Conservation (phyloP, 2,329 filamentous ascomycete genomes). For the Didymella sp. region DNA sequence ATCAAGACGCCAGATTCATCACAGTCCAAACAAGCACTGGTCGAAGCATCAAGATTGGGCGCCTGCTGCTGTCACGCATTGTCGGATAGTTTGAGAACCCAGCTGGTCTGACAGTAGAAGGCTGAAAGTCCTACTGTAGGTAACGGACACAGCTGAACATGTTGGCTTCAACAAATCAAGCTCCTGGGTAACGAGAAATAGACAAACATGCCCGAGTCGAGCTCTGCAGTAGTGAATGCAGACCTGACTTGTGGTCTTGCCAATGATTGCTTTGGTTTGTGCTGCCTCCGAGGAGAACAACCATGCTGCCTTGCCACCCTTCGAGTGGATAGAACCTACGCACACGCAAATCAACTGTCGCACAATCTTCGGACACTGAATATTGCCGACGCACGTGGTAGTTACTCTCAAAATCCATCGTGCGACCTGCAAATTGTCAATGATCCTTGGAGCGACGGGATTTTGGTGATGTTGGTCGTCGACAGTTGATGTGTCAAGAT, state of each 20-base stretch:
- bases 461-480: not conserved
- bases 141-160: not conserved
- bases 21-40: not conserved
- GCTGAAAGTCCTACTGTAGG: not conserved
- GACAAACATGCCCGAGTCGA: not conserved
- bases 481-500: conserved; percentile 1
- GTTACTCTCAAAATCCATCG: not conserved
- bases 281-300: not conserved
- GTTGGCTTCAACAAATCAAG: not conserved
- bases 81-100: not conserved
- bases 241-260: not conserved
- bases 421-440: not conserved
- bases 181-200: not conserved
- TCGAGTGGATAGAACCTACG: not conserved
- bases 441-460: not conserved
- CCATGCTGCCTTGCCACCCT: not conserved
- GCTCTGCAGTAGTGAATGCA: not conserved
- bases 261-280: not conserved
- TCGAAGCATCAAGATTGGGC: not conserved
- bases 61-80: not conserved
- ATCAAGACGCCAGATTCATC: too few species aligned
- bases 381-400: not conserved
- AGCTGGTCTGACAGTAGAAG: not conserved
- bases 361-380: not conserved
- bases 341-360: not conserved